Conservation (phyloP, 148 eudicot genomes). For the Euryodendron excelsum region DNA sequence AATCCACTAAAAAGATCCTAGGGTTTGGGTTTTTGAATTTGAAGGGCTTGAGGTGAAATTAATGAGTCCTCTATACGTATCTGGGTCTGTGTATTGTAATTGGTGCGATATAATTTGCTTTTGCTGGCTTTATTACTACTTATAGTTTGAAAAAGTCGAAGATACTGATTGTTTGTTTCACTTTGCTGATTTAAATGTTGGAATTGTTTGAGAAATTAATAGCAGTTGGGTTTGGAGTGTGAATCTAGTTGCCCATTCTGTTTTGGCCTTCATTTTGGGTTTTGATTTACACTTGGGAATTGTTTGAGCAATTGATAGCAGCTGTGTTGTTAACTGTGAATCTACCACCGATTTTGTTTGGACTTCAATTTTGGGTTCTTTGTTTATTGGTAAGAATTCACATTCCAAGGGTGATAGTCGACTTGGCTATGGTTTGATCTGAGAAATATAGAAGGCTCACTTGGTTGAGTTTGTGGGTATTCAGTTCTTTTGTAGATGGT, state of each 20-base stretch:
- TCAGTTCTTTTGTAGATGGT: not conserved
- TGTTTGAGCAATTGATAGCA: not conserved
- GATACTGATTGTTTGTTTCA: not conserved
- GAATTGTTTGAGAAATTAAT: not conserved
- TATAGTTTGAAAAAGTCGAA: not conserved
- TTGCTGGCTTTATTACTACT: not conserved
- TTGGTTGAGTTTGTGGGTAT: conserved; percentile 11
- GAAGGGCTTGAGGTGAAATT: not conserved
- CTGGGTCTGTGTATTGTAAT: not conserved
- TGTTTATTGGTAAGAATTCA: not conserved
- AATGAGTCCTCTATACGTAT: not conserved
- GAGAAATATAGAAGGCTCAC: not conserved
- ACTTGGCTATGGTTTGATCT: not conserved
- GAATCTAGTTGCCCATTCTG: not conserved
- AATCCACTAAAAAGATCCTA: not conserved
- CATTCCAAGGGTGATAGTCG: not conserved
- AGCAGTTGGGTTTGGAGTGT: not conserved
- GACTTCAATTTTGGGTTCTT: not conserved
- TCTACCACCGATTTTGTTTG: not conserved
- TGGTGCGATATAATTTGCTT: not conserved
- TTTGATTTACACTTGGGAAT: not conserved
- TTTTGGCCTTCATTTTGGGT: not conserved
- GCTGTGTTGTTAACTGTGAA: not conserved
- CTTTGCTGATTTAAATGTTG: not conserved
- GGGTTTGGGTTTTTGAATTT: conserved; percentile 4